Evolutionary conservation across 2,329 filamentous ascomycete species (phyloP).

Genomic region (Paracoccidioides lutzii): DNA sequence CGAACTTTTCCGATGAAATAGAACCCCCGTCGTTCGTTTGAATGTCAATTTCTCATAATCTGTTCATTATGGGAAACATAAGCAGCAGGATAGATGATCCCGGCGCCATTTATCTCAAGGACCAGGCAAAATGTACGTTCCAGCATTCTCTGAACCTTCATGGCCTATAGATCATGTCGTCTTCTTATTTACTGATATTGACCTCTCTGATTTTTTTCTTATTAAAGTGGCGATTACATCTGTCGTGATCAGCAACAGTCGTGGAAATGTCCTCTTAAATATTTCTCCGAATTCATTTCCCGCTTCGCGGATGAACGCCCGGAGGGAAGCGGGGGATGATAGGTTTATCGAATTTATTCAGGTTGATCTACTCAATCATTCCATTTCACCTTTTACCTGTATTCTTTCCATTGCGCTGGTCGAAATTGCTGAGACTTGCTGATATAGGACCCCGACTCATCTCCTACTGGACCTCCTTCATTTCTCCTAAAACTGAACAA

Average conservation of each 20-base stretch:
- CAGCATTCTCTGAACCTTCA: conserved; percentile 24
- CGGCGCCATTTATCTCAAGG: conserved; percentile 69
- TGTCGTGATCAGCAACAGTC: conserved; percentile 66
- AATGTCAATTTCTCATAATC: background rate
- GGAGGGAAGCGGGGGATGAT: conserved; percentile 59
- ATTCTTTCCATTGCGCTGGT: conserved; percentile 5
- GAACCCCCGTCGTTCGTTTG: background rate
- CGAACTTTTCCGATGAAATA: background rate
- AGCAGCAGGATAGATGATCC: conserved; percentile 73
- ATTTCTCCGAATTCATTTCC: conserved; percentile 80
- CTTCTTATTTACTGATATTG: conserved; percentile 7
- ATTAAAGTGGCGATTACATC: conserved; percentile 71
- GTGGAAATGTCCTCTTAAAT: conserved; percentile 62
- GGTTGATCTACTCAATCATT: conserved; percentile 39
- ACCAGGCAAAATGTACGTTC: conserved; percentile 69
- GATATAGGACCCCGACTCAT: conserved; percentile 61
- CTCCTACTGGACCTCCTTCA: conserved; percentile 36
- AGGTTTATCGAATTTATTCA: conserved; percentile 80
- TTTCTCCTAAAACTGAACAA: conserved; percentile 80
- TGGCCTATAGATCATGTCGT: conserved; percentile 7
- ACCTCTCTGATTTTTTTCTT: conserved; percentile 7
- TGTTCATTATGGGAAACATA: conserved; percentile 71
- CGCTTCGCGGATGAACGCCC: conserved; percentile 61
- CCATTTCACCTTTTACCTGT: conserved; percentile 2
- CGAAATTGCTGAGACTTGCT: background rate